These are phyloP conservation scores for Dichotomopilus funicola DNA, from an alignment of 2,329 filamentous ascomycete species.

Conservation along the genomic window DNA sequence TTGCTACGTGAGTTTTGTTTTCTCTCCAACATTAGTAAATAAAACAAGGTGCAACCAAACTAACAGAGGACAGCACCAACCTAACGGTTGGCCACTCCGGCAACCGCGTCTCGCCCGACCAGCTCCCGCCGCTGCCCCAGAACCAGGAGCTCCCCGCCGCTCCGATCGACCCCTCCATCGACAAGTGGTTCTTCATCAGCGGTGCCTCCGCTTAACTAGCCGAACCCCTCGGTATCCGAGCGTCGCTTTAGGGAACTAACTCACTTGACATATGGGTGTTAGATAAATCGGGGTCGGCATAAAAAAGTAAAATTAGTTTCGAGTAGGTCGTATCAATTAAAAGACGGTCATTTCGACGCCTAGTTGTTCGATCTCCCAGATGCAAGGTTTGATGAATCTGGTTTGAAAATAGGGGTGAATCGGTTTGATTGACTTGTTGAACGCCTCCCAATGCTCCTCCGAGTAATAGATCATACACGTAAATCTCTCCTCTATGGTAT, in stretches of 20 bases:
- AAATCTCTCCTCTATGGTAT: no score
- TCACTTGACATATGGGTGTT: not conserved
- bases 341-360: no score
- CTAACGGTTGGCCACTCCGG: slow-evolving; percentile 65
- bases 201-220: slow-evolving; percentile 70
- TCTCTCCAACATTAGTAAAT: not conserved
- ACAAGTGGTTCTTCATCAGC: slow-evolving; percentile 99
- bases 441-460: slow-evolving; percentile 16
- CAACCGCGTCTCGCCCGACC: slow-evolving; percentile 60
- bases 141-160: slow-evolving; percentile 76
- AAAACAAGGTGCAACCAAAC: not conserved
- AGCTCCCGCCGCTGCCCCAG: slow-evolving; percentile 69
- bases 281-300: not conserved
- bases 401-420: no score
- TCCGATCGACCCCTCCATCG: slow-evolving; percentile 91
- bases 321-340: not conserved
- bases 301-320: slow-evolving; percentile 1
- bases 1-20: slow-evolving; percentile 65
- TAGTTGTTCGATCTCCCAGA: no score
- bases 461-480: slow-evolving; percentile 1
- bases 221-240: not conserved
- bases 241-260: not conserved
- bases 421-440: not conserved
- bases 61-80: slow-evolving; percentile 63
- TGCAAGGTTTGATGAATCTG: no score